These are phyloP conservation scores for Pseudonitzschia delicatissima DNA, from an alignment of 108 stramenopile genomes.

Conservation along the genomic window DNA sequence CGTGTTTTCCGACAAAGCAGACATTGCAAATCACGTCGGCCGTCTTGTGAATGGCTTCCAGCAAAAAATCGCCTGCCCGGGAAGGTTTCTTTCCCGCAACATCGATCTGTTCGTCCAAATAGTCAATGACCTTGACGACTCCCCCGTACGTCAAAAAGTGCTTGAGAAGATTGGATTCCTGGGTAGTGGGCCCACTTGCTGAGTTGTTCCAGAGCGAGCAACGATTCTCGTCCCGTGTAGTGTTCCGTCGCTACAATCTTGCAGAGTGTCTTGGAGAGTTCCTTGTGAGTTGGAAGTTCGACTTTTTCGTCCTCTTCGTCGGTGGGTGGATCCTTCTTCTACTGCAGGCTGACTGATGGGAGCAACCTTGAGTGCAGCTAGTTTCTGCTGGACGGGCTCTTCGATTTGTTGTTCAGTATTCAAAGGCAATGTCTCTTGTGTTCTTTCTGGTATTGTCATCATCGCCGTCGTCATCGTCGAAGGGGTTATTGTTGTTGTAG, in stretches of 20 bases:
- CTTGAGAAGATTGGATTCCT: not conserved
- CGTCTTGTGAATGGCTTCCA: not conserved
- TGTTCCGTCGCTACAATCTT: constrained; percentile 1
- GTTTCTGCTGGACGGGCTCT: too few relatives aligned
- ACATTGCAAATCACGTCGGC: constrained; percentile 1
- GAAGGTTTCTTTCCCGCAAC: too few relatives aligned
- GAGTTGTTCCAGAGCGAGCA: constrained; percentile 1
- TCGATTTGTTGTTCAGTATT: not conserved
- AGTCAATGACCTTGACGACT: not conserved
- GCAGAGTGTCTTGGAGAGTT: constrained; percentile 9
- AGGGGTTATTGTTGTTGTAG: not conserved
- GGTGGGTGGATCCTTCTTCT: not conserved
- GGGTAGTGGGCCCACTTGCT: constrained; percentile 5
- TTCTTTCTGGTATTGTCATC: not conserved
- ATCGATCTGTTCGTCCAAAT: not conserved
- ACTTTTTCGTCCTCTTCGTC: not conserved
- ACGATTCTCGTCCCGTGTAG: not conserved
- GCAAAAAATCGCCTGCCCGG: not conserved
- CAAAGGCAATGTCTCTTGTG: not conserved
- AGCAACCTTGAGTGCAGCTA: too few relatives aligned
- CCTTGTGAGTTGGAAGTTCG: not conserved
- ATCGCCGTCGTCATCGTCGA: not conserved
- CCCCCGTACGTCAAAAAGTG: constrained; percentile 5
- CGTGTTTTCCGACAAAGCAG: not conserved
- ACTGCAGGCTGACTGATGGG: too few relatives aligned